Base-by-base conservation (phyloP, 345 rosid genomes). In the Acer yangbiense region DNA sequence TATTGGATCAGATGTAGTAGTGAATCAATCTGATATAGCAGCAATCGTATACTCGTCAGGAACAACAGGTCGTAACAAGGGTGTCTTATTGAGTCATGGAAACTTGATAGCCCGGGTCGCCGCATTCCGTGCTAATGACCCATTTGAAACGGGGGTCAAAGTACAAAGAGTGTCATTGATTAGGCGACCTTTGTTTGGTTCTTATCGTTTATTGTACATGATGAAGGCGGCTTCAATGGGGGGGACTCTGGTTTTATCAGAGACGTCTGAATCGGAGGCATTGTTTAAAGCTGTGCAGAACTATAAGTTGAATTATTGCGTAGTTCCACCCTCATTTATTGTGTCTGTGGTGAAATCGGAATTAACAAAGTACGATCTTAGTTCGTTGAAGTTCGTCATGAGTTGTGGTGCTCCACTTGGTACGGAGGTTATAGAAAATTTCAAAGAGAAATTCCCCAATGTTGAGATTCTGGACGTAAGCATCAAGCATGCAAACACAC, bases 371-470 rank as follows among this genome's bases (percentile, higher is more conserved):
- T 90, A 88, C 60, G 91, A 92, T 78, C 76, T 94, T 66, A 81
- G 93, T 75, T 92, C 98, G 9, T 79, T 94, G 39, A 73, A 23
- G 79, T 2, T 71, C 55, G 76, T 94, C 32, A 92, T 91, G 0
- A 79, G 87, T 79, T 92, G 96, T 23, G 98, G 98, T 2, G 97
- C 98, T 8, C 92, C 98, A 16, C 86, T 94, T 1, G 92, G 96
- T 7, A 89, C 88, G 86, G 94, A 92, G 68, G 80, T 89, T 16
- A 84, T 88, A 9, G 87, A 80, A 82, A 87, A 77, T 74, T 94
- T 94, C 78, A 88, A 68, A 63, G 71, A 85, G 75, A 94, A 92
- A 77, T 91, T 92, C 74, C 94, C 98, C 46, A 65, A 83, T 20
- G 87, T 91, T 2, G 90, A 85, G 20, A 85, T 94, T 71, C 10